These are phyloP conservation scores for Leccinum incarnatum DNA, from an alignment of 768 basidiomycete species.

Conservation along the genomic window DNA sequence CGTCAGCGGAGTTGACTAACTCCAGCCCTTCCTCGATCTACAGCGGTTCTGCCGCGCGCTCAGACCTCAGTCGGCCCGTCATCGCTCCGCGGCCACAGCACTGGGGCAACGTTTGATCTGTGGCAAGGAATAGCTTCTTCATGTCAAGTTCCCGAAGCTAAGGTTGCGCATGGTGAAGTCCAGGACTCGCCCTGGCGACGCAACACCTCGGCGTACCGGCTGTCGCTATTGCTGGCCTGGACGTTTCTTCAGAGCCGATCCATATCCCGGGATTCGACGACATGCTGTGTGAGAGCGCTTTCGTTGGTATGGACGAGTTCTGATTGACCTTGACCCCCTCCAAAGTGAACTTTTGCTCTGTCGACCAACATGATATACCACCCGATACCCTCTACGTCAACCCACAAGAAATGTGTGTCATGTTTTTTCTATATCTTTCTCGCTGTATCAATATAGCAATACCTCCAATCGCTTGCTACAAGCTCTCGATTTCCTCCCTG, in stretches of 20 bases:
- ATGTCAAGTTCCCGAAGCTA: constrained; percentile 2
- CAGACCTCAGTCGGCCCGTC: constrained; percentile 30
- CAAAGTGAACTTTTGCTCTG: not conserved
- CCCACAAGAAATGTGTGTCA: not conserved
- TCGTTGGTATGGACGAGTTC: constrained; percentile 12
- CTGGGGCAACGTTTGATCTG: constrained; percentile 10
- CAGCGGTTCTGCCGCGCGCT: constrained; percentile 39
- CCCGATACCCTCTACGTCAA: not conserved
- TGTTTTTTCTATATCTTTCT: not conserved
- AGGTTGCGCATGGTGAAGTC: not conserved
- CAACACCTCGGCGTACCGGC: not conserved
- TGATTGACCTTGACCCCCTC: not conserved
- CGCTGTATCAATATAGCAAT: constrained; percentile 4
- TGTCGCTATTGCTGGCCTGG: constrained; percentile 10
- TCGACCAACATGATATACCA: not conserved
- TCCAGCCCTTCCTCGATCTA: constrained; percentile 43
- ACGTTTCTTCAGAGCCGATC: constrained; percentile 1
- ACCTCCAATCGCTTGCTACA: not conserved
- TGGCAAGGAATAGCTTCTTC: constrained; percentile 16
- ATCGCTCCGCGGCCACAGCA: constrained; percentile 29
- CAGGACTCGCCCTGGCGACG: not conserved
- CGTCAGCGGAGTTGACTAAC: constrained; percentile 17
- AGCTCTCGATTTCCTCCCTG: not conserved
- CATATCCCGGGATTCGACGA: constrained; percentile 16
- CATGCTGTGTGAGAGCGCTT: constrained; percentile 11